Evolutionary conservation across 164 flowering plant genomes (phyloP).

Genomic region (Dillenia turbinata): DNA sequence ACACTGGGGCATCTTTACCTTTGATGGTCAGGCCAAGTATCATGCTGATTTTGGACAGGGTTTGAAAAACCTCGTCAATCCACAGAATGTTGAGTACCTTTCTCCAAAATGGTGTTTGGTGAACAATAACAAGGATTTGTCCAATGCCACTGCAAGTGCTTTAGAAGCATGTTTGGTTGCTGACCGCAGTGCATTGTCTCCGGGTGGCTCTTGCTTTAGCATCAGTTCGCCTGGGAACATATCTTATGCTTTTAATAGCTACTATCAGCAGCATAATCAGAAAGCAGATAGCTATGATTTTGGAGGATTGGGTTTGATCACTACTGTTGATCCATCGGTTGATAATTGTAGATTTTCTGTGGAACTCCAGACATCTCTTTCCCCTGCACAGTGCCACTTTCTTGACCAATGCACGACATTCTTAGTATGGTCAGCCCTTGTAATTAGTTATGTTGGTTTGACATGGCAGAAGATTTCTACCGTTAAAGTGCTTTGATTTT

Average conservation of each 20-base stretch:
- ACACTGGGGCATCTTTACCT: slow-evolving; percentile 90
- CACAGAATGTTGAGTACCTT: slow-evolving; percentile 67
- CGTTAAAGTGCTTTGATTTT: too few species aligned
- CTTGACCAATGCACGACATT: slow-evolving; percentile 21
- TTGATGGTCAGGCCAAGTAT: slow-evolving; percentile 93
- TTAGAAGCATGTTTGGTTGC: slow-evolving; percentile 56
- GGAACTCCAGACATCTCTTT: slow-evolving; percentile 46
- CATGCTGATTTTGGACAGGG: slow-evolving; percentile 50
- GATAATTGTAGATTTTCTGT: slow-evolving; percentile 63
- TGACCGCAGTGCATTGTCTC: slow-evolving; percentile 69
- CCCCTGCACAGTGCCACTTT: slow-evolving; percentile 11
- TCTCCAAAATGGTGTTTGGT: slow-evolving; percentile 86
- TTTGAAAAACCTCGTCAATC: slow-evolving; percentile 46
- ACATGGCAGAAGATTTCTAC: background rate
- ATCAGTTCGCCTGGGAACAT: slow-evolving; percentile 79
- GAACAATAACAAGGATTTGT: slow-evolving; percentile 61
- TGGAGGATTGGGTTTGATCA: slow-evolving; percentile 83
- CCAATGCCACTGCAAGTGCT: slow-evolving; percentile 51
- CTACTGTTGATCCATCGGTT: slow-evolving; percentile 82
- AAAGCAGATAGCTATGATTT: slow-evolving; percentile 68
- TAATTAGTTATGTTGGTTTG: slow-evolving; percentile 10
- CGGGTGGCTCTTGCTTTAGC: slow-evolving; percentile 79
- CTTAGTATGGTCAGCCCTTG: slow-evolving; percentile 8
- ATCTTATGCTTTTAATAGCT: slow-evolving; percentile 87
- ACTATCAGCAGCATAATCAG: slow-evolving; percentile 80